Conservation (phyloP, 495 filamentous ascomycete species). For the Penicillium dipodomyicola region DNA sequence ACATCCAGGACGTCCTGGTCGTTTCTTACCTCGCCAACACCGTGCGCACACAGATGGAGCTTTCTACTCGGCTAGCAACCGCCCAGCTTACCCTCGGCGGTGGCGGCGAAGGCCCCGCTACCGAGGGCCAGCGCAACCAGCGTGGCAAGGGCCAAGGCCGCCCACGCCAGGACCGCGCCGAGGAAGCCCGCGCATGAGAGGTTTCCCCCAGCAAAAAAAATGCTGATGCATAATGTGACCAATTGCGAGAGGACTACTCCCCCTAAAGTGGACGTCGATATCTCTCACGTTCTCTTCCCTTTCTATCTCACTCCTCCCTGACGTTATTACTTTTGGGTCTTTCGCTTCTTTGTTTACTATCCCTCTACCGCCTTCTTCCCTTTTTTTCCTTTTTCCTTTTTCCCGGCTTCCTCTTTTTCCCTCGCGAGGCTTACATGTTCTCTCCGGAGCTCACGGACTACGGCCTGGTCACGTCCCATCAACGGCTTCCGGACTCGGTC, state of each 20-base stretch:
- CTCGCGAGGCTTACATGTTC: constrained; percentile 13
- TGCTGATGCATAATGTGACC: constrained; percentile 30
- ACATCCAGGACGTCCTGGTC: constrained; percentile 96
- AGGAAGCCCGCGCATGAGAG: constrained; percentile 46
- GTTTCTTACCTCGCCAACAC: constrained; percentile 97
- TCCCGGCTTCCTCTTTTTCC: constrained; percentile 18
- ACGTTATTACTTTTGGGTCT: constrained; percentile 22
- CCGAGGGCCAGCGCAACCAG: constrained; percentile 41
- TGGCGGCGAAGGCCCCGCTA: constrained; percentile 42
- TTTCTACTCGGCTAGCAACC: constrained; percentile 89
- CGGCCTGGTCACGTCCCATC: constrained; percentile 7
- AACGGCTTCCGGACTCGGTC: constrained; percentile 6
- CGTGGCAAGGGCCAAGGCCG: constrained; percentile 48
- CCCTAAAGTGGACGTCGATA: constrained; percentile 16
- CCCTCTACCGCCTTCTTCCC: constrained; percentile 12
- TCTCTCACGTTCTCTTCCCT: constrained; percentile 17
- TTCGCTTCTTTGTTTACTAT: constrained; percentile 13
- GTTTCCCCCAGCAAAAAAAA: constrained; percentile 13
- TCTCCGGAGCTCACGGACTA: constrained; percentile 4
- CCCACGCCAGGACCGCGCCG: constrained; percentile 41
- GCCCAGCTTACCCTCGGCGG: constrained; percentile 68
- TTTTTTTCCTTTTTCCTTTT: constrained; percentile 14
- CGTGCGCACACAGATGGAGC: constrained; percentile 97
- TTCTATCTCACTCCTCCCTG: constrained; percentile 19
- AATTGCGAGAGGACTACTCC: constrained; percentile 20